phyloP scores from a whole-genome alignment of 106 monocot species.

The Dactylorhiza incarnata region DNA sequence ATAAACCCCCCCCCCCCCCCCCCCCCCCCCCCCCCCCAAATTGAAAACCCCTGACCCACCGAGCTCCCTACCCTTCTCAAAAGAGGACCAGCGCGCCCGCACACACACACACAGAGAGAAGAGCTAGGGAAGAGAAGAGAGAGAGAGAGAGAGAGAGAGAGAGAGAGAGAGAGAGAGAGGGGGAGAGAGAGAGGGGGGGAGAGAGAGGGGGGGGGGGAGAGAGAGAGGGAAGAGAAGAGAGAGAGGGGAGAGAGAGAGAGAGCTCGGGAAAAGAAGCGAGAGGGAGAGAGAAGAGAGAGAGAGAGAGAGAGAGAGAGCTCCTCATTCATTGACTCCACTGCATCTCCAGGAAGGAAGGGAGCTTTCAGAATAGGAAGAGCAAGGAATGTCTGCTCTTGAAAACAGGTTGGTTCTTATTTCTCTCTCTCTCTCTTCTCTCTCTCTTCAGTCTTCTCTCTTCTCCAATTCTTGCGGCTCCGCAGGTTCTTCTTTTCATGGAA shows the following conservation, averaged over 20 bases:
- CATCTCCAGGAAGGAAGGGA: constrained; percentile 5
- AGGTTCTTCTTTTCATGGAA: neutral
- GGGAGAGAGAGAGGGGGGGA: neutral
- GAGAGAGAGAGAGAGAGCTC: neutral
- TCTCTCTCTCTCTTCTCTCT: neutral
- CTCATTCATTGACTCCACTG: neutral
- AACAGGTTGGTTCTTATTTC: neutral
- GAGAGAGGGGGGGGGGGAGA: neutral
- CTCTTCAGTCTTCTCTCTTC: no score
- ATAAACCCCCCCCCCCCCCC: neutral
- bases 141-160: neutral
- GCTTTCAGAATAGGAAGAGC: neutral
- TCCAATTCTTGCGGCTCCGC: neutral
- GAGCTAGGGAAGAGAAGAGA: neutral
- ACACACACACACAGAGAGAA: no score
- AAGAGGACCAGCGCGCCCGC: neutral
- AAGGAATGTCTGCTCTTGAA: neutral
- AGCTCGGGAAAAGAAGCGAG: neutral
- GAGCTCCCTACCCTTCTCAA: neutral
- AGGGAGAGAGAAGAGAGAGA: neutral
- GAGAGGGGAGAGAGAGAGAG: neutral
- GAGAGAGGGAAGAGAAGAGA: neutral
- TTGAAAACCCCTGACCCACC: neutral
- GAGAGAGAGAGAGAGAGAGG: neutral
- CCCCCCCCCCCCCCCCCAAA: no score